Evolutionary conservation across 2,329 filamentous ascomycete species (phyloP), one percentile per base, ranked within the genome.

Genomic region (Xylariaceae sp.): DNA sequence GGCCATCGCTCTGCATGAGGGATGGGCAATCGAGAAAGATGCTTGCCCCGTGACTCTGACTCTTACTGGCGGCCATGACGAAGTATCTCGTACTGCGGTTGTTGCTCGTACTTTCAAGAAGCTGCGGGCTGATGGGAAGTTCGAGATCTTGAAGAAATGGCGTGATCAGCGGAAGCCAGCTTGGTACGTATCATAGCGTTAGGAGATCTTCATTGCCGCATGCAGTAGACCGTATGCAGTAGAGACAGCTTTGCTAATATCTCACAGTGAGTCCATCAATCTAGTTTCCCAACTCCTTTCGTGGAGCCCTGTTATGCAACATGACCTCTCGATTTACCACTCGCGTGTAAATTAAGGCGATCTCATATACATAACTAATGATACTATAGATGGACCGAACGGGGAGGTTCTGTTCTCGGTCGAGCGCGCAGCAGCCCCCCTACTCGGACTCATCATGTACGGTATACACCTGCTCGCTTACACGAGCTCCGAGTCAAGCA

Each of bases 391-490:
- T 14, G 51, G 54, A 5, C 18, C 43, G 5, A 45, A n/a, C 1
- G 51, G 48, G 2, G 19, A 28, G 5, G 10, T 50, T 1, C 42
- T 57, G 1, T 57, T 54, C 48, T 44, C 54, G 5, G 47, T 57
- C 31, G 52, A 57, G 34, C 51, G 54, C 3, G 42, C 54, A 1
- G 54, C 51, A 7, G 49, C 54, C 14, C 54, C 54, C 3, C 70
- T 88, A 1, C 86, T 88, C 50, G 85, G 84, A 1, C 75, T 87
- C 36, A 75, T 82, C 18, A 80, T 76, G 12, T 84, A 83, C 56
- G 84, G 84, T 14, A 77, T 69, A 1, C 82, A 88, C 65, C 77
- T 86, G 72, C 87, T 82, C 1, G 80, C 77, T 2, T 87, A 83
- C 60, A 75, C 78, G 11, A 53, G 56, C 13, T 28, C 22, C 7